Percentiles rank a stretch among this genome's conserved stretches.
phyloP scores from a whole-genome alignment of 2,329 filamentous ascomycete species.

The Aspergillus neoniger region DNA sequence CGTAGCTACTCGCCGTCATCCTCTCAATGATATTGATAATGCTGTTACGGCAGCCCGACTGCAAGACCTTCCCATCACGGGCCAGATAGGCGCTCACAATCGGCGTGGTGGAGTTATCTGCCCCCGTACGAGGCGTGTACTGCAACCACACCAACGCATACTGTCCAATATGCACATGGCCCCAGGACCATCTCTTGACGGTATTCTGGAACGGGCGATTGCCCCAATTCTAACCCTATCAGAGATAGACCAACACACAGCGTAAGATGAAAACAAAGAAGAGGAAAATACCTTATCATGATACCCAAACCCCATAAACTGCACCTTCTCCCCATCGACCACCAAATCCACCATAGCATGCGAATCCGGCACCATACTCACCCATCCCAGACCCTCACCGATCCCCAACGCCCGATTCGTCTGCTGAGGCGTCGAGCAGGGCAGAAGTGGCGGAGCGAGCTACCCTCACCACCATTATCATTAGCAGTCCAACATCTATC shows the following conservation, averaged over 20 bases:
- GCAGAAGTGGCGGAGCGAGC: constrained; percentile 7
- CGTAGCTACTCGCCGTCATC: constrained; percentile 12
- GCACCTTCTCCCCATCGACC: constrained; percentile 32
- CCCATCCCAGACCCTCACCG: constrained; percentile 36
- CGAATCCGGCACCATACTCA: constrained; percentile 40
- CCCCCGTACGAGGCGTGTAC: constrained; percentile 31
- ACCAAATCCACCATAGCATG: constrained; percentile 32
- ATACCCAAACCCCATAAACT: constrained; percentile 45
- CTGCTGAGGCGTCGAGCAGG: background rate
- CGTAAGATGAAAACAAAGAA: no score
- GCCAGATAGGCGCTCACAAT: constrained; percentile 35
- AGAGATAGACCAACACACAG: background rate
- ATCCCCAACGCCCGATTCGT: background rate
- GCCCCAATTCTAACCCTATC: constrained; percentile 44
- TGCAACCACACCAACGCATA: constrained; percentile 52
- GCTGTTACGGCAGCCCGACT: constrained; percentile 27
- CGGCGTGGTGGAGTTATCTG: no score
- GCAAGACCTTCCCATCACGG: constrained; percentile 29
- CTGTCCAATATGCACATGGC: constrained; percentile 45
- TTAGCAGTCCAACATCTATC: background rate
- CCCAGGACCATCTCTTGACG: constrained; percentile 42
- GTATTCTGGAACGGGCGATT: constrained; percentile 34
- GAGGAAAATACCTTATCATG: constrained; percentile 45
- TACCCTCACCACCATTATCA: background rate
- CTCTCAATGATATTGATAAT: constrained; percentile 16